phyloP scores from a whole-genome alignment of 1,139 yeast species.

The Pichiaceae sp. region DNA sequence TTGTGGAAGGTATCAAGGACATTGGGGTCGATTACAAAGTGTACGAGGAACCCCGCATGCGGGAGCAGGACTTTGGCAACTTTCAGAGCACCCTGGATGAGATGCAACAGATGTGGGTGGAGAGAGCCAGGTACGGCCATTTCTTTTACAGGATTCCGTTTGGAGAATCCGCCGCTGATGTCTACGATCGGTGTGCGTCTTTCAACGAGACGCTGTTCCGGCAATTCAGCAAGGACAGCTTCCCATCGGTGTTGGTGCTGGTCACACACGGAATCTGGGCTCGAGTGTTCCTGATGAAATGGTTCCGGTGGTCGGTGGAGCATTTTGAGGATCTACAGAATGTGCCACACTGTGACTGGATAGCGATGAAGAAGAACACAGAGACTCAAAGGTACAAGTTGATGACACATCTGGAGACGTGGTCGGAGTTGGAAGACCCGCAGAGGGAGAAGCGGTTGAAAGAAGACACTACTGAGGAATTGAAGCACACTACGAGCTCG shows the following conservation, averaged over 20 bases:
- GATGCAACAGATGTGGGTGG: slow-evolving; percentile 73
- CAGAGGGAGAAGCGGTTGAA: slow-evolving; percentile 33
- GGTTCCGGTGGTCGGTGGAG: slow-evolving; percentile 91
- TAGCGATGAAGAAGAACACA: slow-evolving; percentile 59
- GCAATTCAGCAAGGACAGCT: slow-evolving; percentile 59
- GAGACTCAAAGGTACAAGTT: slow-evolving; percentile 38
- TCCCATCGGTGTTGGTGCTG: slow-evolving; percentile 67
- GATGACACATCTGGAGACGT: slow-evolving; percentile 47
- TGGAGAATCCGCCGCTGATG: slow-evolving; percentile 95
- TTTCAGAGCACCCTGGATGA: slow-evolving; percentile 72
- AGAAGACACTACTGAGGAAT: slow-evolving; percentile 35
- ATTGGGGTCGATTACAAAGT: slow-evolving; percentile 32
- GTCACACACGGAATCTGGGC: slow-evolving; percentile 96
- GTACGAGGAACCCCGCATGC: slow-evolving; percentile 78
- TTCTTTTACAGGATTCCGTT: slow-evolving; percentile 86
- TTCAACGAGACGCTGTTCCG: slow-evolving; percentile 81
- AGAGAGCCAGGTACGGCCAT: slow-evolving; percentile 84
- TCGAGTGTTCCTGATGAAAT: slow-evolving; percentile 81
- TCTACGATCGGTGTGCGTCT: slow-evolving; percentile 81
- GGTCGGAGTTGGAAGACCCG: slow-evolving; percentile 47
- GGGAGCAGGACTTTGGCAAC: slow-evolving; percentile 94
- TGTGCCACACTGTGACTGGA: slow-evolving; percentile 75
- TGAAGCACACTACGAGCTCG: slow-evolving; percentile 32
- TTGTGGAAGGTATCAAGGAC: slow-evolving; percentile 50
- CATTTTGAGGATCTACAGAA: slow-evolving; percentile 76